Evolutionary conservation across 768 basidiomycete genomes (phyloP), one percentile per base, ranked within the genome.

Genomic region (Wakefieldia striispora): DNA sequence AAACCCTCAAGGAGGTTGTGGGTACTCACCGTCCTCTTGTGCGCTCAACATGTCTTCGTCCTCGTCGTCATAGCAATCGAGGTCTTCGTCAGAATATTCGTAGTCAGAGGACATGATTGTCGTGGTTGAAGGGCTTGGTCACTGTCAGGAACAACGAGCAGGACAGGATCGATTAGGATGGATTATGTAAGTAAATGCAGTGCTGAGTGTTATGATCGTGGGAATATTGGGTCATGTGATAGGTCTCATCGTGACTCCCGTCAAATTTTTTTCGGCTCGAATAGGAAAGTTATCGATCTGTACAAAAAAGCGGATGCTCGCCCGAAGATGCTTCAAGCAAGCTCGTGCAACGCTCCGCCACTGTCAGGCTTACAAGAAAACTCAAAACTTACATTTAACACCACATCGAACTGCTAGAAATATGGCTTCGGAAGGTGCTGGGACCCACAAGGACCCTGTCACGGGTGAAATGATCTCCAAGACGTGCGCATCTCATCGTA

Each of bases 401-500:
- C 47, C 53, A 48, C 46, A 34, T 7, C 14, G 50, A 2, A 14
- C 0, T 3, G 8, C 48, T 38, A 55, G 60, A 60, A 68, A 29
- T 3, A 78, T 78, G 76, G 68, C 73, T 2, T 42, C 72, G 34
- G 75, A 75, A 33, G 48, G 54, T 16, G 50, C 65, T 6, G 69
- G 29, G 42, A 54, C 56, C 14, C 80, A 79, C 65, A 84, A 83
- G 77, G 90, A 93, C 68, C 88, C 88, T 36, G 81, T 93, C 55
- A 97, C 95, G 0, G 95, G 94, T 31, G 95, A 98, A 71, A 79
- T 97, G 86, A 84, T 99, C 63, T 97, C 93, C 73, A 99, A 99
- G 83, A 80, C 80, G 95, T 95, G 45, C 51, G 85, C 79, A 17
- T 37, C 29, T 44, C 21, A 17, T 42, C 43, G 24, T 51, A 38